Evolutionary conservation across 345 rosid species (phyloP).

Genomic region (Pistacia integerrima): DNA sequence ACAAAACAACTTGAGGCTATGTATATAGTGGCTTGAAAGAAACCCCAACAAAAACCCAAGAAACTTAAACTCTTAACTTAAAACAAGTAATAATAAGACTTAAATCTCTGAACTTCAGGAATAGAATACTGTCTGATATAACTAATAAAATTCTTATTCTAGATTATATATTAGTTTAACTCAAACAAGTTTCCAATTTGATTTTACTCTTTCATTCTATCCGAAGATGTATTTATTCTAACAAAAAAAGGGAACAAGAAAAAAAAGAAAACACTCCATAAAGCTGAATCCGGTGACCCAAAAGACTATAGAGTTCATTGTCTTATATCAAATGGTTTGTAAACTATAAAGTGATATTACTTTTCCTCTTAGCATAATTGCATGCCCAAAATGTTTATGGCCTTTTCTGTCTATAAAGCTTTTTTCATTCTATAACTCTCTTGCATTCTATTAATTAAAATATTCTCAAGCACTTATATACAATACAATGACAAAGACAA

Average conservation of each 20-base stretch:
- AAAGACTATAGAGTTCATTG: background rate
- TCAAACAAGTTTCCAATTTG: background rate
- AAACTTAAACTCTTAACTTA: too few relatives aligned
- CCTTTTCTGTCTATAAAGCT: background rate
- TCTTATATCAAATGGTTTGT: too few relatives aligned
- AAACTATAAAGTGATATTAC: too few relatives aligned
- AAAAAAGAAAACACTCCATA: background rate
- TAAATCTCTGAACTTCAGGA: too few relatives aligned
- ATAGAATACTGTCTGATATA: too few relatives aligned
- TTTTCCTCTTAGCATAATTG: background rate
- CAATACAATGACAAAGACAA: background rate
- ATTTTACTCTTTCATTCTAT: background rate
- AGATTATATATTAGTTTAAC: background rate
- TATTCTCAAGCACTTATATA: background rate
- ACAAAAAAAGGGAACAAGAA: background rate
- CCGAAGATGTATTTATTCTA: background rate
- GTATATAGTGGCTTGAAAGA: too few relatives aligned
- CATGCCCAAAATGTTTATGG: background rate
- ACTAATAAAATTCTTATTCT: too few relatives aligned
- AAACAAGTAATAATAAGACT: too few relatives aligned
- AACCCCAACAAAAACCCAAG: too few relatives aligned
- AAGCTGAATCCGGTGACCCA: background rate
- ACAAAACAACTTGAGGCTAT: too few relatives aligned
- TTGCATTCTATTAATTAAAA: background rate
- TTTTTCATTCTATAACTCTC: background rate